phyloP scores from a whole-genome alignment of 2,329 filamentous ascomycete genomes.

The Sclerotiophoma versabilis region DNA sequence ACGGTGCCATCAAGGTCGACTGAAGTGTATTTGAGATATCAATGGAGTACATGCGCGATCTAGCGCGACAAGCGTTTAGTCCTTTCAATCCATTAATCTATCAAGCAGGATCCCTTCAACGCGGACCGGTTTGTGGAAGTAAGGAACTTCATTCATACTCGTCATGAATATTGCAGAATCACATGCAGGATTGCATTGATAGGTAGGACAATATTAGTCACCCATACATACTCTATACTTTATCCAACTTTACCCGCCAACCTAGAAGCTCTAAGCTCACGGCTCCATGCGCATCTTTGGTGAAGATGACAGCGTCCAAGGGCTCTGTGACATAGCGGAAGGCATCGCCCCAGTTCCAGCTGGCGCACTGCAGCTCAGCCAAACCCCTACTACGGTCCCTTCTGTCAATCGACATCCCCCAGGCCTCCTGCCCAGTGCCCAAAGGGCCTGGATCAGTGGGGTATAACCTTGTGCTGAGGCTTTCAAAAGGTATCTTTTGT shows the following conservation, averaged over 20 bases:
- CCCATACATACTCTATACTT: not conserved
- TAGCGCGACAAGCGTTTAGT: not conserved
- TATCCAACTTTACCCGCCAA: slow-evolving; percentile 22
- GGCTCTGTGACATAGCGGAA: slow-evolving; percentile 28
- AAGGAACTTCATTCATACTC: not conserved
- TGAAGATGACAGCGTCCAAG: slow-evolving; percentile 31
- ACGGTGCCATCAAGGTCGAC: slow-evolving; percentile 58
- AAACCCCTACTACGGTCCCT: slow-evolving; percentile 14
- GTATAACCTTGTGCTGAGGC: slow-evolving; percentile 32
- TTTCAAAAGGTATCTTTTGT: slow-evolving; percentile 7
- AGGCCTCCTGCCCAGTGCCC: slow-evolving; percentile 19
- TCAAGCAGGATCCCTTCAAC: not conserved
- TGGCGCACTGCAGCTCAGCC: slow-evolving; percentile 30
- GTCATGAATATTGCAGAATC: not conserved
- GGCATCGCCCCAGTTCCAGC: slow-evolving; percentile 30
- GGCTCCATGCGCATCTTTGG: slow-evolving; percentile 4
- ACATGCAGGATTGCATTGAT: not conserved
- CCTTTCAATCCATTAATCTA: not conserved
- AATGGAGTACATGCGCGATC: not conserved
- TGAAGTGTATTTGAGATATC: not conserved
- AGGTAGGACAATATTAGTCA: not conserved
- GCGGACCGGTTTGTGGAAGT: not conserved
- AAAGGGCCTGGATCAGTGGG: slow-evolving; percentile 31
- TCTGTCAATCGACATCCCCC: slow-evolving; percentile 29
- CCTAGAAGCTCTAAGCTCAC: slow-evolving; percentile 24